A percentile compares a stretch with the other conserved stretches of the same genome.
Evolutionary conservation across 2,329 filamentous ascomycete species (phyloP).

Genomic region (Nothomitra cinnamomea): DNA sequence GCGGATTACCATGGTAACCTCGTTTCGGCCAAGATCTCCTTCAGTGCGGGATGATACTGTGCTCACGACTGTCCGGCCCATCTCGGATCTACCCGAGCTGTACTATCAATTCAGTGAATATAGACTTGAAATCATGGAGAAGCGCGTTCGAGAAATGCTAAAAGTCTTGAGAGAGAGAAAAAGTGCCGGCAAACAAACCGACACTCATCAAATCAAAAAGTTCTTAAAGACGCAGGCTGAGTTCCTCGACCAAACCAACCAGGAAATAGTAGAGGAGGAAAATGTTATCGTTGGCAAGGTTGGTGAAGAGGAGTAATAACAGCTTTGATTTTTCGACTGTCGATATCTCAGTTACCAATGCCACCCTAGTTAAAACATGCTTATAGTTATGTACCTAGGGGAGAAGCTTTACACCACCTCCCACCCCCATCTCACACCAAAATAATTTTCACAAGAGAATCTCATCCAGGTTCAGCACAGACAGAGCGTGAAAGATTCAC

Average conservation of each 20-base stretch:
- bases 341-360: too few relatives aligned
- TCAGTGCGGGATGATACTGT: slow-evolving; percentile 39
- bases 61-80: slow-evolving; percentile 39
- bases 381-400: too few relatives aligned
- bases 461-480: too few relatives aligned
- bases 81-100: slow-evolving; percentile 38
- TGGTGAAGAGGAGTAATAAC: neutral
- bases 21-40: slow-evolving; percentile 41
- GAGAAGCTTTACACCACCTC: too few relatives aligned
- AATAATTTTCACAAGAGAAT: too few relatives aligned
- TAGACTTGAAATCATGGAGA: slow-evolving; percentile 43
- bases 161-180: slow-evolving; percentile 23
- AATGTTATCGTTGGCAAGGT: slow-evolving; percentile 2
- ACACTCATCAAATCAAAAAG: neutral
- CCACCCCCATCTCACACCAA: too few relatives aligned
- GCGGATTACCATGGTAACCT: slow-evolving; percentile 49
- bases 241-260: neutral
- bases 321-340: too few relatives aligned
- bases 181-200: neutral
- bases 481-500: too few relatives aligned
- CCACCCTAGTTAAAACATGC: too few relatives aligned
- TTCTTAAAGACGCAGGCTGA: neutral
- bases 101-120: slow-evolving; percentile 47
- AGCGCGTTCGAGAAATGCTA: slow-evolving; percentile 33
- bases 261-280: slow-evolving; percentile 2